These are phyloP conservation scores for Picochlorum sp. DNA, from an alignment of 139 green algal species.

Conservation along the genomic window DNA sequence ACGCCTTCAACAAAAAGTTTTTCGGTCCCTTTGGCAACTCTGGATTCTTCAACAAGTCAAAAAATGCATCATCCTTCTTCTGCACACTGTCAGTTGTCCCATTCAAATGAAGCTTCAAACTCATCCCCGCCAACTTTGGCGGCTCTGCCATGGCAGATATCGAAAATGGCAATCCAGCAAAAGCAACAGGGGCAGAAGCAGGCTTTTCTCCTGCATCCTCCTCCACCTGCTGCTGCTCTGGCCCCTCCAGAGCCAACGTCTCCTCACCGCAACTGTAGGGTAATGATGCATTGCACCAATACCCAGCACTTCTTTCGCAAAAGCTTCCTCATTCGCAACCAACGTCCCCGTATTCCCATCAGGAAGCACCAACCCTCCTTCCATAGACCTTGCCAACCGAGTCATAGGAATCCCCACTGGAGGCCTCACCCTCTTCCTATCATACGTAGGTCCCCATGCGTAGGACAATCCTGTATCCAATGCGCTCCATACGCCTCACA, in stretches of 20 bases:
- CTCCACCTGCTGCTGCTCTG: background rate
- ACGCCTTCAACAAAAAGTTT: conserved; percentile 22
- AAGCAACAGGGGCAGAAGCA: background rate
- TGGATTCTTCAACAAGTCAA: conserved; percentile 14
- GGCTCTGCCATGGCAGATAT: background rate
- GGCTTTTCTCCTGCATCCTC: background rate
- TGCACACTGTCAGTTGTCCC: background rate
- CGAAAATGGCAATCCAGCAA: background rate
- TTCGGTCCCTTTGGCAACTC: conserved; percentile 8
- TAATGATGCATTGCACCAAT: conserved; percentile 2
- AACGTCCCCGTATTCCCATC: conserved; percentile 43
- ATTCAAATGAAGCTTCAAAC: too few relatives aligned
- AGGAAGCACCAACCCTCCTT: conserved; percentile 52
- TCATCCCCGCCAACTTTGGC: background rate
- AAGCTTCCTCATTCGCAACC: conserved; percentile 41
- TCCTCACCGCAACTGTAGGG: background rate
- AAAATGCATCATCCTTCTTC: conserved; percentile 18
- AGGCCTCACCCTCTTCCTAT: conserved; percentile 40
- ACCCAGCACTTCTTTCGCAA: conserved; percentile 38
- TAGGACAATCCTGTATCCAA: conserved; percentile 66
- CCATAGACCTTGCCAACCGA: conserved; percentile 29
- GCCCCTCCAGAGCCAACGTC: conserved; percentile 1
- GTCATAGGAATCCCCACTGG: conserved; percentile 59
- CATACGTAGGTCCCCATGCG: conserved; percentile 47
- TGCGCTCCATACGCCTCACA: conserved; percentile 34